These are phyloP conservation scores for Metschnikowia kunwiensis DNA, from an alignment of 805 yeast species.

Conservation along the genomic window DNA sequence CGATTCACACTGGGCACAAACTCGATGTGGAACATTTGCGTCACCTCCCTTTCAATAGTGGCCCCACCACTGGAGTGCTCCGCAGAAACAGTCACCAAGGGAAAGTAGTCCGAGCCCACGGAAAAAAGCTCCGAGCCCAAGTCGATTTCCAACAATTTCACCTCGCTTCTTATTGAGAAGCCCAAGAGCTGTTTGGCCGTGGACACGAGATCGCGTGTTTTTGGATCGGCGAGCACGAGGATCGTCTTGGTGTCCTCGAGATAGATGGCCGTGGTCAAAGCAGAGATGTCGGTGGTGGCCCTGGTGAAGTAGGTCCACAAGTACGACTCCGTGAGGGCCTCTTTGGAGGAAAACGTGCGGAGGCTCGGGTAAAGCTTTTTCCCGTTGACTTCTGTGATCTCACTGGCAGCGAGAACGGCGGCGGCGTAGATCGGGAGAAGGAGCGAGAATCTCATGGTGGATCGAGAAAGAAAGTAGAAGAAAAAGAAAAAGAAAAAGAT, in stretches of 20 bases:
- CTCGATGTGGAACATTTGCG: constrained; percentile 3
- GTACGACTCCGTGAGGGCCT: constrained; percentile 10
- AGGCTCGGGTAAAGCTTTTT: constrained; percentile 10
- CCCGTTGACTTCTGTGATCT: background rate
- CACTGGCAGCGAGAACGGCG: background rate
- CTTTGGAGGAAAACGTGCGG: constrained; percentile 6
- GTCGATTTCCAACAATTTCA: constrained; percentile 12
- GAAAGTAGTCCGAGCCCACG: constrained; percentile 13
- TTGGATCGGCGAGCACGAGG: constrained; percentile 7
- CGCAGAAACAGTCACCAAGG: constrained; percentile 14
- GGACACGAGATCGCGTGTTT: constrained; percentile 2
- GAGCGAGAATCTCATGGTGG: background rate
- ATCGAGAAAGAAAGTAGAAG: background rate
- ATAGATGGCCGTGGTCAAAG: constrained; percentile 7
- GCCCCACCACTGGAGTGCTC: constrained; percentile 10
- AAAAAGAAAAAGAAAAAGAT: background rate
- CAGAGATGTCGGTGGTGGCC: background rate
- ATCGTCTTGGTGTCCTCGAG: constrained; percentile 13
- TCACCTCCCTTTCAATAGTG: constrained; percentile 12
- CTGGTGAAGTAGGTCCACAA: constrained; percentile 12
- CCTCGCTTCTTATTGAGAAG: background rate
- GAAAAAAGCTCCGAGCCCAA: constrained; percentile 11
- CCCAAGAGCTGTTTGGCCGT: constrained; percentile 8
- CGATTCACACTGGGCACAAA: constrained; percentile 8
- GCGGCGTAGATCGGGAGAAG: background rate